A percentile compares a stretch with the other conserved stretches of the same genome.
Conservation (phyloP, 148 eudicot species). For the Rhododendron griersonianum region DNA sequence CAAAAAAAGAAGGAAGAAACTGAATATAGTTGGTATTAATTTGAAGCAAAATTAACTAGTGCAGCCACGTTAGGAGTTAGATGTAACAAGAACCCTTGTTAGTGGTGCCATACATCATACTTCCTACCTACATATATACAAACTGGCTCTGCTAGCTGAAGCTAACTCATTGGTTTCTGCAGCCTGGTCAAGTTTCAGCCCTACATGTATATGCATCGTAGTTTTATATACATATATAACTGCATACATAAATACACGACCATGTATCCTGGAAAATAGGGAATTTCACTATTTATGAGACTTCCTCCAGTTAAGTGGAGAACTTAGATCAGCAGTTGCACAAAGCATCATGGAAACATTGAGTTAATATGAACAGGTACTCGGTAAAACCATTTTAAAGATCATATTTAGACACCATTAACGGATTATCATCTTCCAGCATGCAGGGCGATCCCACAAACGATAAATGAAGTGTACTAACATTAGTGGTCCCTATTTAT, state of each 20-base stretch:
- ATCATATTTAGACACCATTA: too few relatives aligned
- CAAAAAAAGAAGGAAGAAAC: neutral
- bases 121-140: neutral
- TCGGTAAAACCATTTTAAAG: too few relatives aligned
- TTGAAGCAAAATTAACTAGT: neutral
- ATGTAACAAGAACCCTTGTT: neutral
- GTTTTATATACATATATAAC: neutral
- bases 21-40: neutral
- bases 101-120: neutral
- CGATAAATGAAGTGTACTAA: too few relatives aligned
- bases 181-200: neutral
- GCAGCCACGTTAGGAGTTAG: neutral
- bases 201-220: neutral
- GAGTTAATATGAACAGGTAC: too few relatives aligned
- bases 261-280: too few relatives aligned
- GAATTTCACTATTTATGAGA: neutral
- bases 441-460: neutral
- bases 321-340: neutral
- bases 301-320: neutral
- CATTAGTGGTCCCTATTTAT: too few relatives aligned
- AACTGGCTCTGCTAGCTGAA: neutral
- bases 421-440: neutral
- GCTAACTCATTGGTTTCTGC: neutral
- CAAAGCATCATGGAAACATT: neutral
- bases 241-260: too few relatives aligned